Evolutionary conservation across 768 basidiomycete species (phyloP).

Genomic region (Calocera cornea): DNA sequence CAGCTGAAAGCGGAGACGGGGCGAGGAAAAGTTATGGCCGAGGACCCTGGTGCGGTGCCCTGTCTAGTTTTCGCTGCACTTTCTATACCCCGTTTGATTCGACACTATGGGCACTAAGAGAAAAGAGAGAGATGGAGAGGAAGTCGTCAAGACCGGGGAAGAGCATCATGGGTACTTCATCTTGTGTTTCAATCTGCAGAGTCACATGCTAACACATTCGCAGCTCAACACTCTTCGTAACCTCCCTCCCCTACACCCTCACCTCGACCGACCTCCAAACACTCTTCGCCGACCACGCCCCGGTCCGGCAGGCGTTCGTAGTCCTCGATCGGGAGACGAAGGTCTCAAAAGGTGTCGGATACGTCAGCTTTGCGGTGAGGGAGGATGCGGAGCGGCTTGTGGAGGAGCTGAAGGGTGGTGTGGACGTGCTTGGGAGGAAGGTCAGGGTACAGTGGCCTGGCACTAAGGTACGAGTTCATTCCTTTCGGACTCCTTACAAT

Average conservation of each 20-base stretch:
- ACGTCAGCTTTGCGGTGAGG: conserved; percentile 77
- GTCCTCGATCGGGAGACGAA: conserved; percentile 65
- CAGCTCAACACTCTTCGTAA: conserved; percentile 82
- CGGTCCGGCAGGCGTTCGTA: conserved; percentile 85
- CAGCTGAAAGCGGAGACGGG: neutral
- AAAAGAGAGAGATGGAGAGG: neutral
- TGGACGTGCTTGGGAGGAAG: conserved; percentile 22
- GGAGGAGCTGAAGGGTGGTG: conserved; percentile 45
- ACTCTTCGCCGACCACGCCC: conserved; percentile 89
- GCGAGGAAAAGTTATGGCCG: neutral
- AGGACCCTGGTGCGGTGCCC: neutral
- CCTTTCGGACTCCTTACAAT: conserved; percentile 23
- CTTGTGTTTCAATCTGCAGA: neutral
- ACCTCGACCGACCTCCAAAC: conserved; percentile 86
- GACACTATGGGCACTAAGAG: neutral
- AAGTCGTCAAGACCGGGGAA: neutral
- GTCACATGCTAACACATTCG: neutral
- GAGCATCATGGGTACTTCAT: neutral
- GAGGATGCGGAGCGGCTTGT: conserved; percentile 76
- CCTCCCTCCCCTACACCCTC: conserved; percentile 78
- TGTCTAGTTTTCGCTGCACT: neutral
- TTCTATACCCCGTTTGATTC: neutral
- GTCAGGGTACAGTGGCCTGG: conserved; percentile 48
- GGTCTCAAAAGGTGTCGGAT: conserved; percentile 87
- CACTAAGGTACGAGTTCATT: conserved; percentile 41